Evolutionary conservation across 2,329 filamentous ascomycete species (phyloP), one percentile per base, ranked within the genome.

Genomic region (Alternaria viburni): DNA sequence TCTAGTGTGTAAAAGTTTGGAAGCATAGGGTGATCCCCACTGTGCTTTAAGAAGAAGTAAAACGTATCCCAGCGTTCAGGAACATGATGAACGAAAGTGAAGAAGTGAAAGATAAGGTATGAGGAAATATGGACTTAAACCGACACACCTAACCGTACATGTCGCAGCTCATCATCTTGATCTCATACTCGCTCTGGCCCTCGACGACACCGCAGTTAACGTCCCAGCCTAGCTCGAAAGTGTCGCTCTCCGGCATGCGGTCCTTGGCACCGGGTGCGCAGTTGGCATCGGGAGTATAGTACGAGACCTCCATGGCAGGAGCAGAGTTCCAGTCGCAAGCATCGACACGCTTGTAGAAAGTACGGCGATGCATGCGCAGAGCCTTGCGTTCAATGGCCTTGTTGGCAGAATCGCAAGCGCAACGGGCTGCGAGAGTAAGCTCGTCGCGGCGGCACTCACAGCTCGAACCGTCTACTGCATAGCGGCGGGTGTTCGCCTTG

Each of bases 171-270:
- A 83, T 82, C 28, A 78, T 64, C 59, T 78, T 75, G 25, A 85
- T 74, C n/a, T 78, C 71, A 67, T 84, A 84, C 56, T 75, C 78
- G 21, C 81, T 82, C 69, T 83, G 81, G 9, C 83, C 82, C 17
- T 71, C 55, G 4, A 82, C 77, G 15, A 84, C 79, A 62, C 71
- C 71, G 36, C 71, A 74, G 25, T 59, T 60, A 17, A 73, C 70
- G 56, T 83, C 80, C 44, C 80, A 80, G 4, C 82, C 82, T 12
- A 85, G 72, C 69, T 85, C 83, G 36, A 74, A 74, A 25, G 50
- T 57, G 44, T 74, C 71, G 56, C 70, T 73, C 36, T 67, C 57
- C 8, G 70, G 70, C 23, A 65, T 67, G 57, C 68, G 65, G 19
- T 64, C 56, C 64, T 74, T 74, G 6, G 71, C 71, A 13, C 77